Percentiles rank a stretch among this genome's conserved stretches.
Conservation (phyloP, 495 filamentous ascomycete genomes). For the Penicillium salamii region DNA sequence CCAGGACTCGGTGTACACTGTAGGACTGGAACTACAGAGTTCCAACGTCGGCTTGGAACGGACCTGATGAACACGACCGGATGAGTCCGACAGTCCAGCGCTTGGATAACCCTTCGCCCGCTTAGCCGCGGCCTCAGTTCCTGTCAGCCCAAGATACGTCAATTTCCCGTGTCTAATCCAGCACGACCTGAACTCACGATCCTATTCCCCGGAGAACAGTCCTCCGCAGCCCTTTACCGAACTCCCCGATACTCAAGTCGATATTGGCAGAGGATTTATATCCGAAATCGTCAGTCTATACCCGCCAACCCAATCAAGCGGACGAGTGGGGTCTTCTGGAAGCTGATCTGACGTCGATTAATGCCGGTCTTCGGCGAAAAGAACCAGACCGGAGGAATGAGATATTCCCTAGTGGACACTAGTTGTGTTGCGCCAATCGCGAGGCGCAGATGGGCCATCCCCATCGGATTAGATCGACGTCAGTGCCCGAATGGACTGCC, state of each 20-base stretch:
- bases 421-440: constrained; percentile 4
- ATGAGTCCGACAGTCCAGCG: too few relatives aligned
- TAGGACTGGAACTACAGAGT: not conserved
- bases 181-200: not conserved
- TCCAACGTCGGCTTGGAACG: not conserved
- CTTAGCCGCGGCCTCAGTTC: not conserved
- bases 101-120: too few relatives aligned
- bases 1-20: constrained; percentile 5
- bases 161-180: not conserved
- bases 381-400: constrained; percentile 12
- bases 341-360: not conserved
- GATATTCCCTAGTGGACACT: too few relatives aligned
- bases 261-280: not conserved
- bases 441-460: constrained; percentile 1
- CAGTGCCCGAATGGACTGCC: constrained; percentile 11
- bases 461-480: not conserved
- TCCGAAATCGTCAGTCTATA: constrained; percentile 5
- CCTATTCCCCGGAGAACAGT: constrained; percentile 2
- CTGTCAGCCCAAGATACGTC: not conserved
- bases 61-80: not conserved
- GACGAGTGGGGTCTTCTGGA: not conserved
- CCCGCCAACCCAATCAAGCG: not conserved
- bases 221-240: not conserved
- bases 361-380: constrained; percentile 21
- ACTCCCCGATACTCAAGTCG: not conserved